Evolutionary conservation across 768 basidiomycete genomes (phyloP), one percentile per base, ranked within the genome.

Genomic region (Clitopilus hobsonii): DNA sequence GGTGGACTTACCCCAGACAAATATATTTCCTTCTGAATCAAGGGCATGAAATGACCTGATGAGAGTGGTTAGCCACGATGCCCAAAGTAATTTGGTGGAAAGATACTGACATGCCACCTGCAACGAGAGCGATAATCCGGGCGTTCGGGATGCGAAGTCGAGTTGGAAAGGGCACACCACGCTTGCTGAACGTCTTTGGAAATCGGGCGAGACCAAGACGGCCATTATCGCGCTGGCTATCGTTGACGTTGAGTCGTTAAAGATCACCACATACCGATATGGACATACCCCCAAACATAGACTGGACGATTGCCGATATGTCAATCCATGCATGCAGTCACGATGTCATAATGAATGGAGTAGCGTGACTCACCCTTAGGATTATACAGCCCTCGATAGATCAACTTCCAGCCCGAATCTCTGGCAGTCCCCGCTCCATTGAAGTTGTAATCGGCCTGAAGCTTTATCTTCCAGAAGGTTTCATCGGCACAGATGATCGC

Each of bases 21-120:
- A 79, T 22, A 95, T 69, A 27, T 72, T 69, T 6, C 93, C 93
- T 49, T 79, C 67, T 1, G 89, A 84, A 67, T 94, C 89, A 36
- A 95, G 70, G 1, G 90, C 91, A 63, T 93, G 88, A 69, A 93
- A 95, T 27, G 86, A 90, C 91, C 91, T 94, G 56, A 38, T 49
- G 41, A 20, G 10, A 16, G 41, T 45, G 41, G 22, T 45, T 16
- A 45, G 18, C 22, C 22, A 20, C 8, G 16, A 8, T 16, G 11
- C 11, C 18, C 41, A 16, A 18, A 11, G 3, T 45, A 20, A 18
- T 18, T 16, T 27, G n/a, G n/a, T 54, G 22, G 54, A 25, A n/a
- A 49, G 41, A 27, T 27, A 70, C 84, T 58, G 63, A 90, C 92
- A 89, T 93, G 64, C 94, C 94, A 18, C 90, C 87, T 0, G 92